phyloP scores from a whole-genome alignment of 306 rosid species.

The Acacia confusa region DNA sequence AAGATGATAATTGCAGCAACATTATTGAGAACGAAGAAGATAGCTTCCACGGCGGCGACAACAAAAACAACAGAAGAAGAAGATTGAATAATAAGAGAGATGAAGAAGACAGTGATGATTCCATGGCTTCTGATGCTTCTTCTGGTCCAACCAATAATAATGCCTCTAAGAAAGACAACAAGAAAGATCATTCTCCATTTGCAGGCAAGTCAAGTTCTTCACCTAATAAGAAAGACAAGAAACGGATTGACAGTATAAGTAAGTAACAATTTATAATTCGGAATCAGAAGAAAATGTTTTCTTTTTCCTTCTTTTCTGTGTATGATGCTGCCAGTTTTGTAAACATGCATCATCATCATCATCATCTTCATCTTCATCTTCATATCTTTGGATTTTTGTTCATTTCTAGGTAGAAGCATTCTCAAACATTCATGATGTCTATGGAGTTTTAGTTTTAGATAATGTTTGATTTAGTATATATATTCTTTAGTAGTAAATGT shows the following conservation, averaged over 20 bases:
- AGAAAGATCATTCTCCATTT: neutral
- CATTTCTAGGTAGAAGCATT: conserved; percentile 36
- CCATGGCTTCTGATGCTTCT: conserved; percentile 71
- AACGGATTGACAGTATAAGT: conserved; percentile 32
- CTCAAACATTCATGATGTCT: conserved; percentile 14
- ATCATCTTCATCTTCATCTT: neutral
- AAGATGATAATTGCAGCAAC: conserved; percentile 35
- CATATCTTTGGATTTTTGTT: conserved; percentile 31
- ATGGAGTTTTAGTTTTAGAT: conserved; percentile 9
- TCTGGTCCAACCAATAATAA: conserved; percentile 44
- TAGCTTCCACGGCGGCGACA: neutral
- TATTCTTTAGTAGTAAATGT: conserved; percentile 1
- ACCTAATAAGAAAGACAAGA: conserved; percentile 41
- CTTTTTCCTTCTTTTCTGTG: conserved; percentile 4
- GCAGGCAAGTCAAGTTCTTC: conserved; percentile 29
- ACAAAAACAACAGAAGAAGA: neutral
- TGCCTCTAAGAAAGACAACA: conserved; percentile 35
- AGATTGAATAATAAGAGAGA: neutral
- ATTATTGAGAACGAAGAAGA: neutral
- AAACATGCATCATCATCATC: conserved; percentile 20
- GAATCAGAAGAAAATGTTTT: neutral
- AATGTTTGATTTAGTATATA: neutral
- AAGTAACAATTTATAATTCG: conserved; percentile 10
- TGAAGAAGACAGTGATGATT: conserved; percentile 54
- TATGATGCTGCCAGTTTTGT: conserved; percentile 36